Conservation (phyloP, 805 yeast species). For the Dipodascus albidus region DNA sequence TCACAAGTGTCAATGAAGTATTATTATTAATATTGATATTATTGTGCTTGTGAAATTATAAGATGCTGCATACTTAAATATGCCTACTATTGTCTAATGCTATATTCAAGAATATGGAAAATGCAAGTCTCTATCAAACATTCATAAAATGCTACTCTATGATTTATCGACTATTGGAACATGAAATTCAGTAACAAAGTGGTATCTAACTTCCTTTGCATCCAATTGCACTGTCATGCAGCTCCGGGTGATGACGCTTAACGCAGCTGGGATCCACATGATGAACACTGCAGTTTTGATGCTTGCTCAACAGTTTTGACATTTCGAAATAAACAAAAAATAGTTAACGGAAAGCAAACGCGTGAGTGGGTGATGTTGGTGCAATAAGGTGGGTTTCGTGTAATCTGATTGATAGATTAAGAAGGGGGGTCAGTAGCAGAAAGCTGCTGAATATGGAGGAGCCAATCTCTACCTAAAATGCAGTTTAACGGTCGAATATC, state of each 20-base stretch:
- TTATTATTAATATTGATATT: not conserved
- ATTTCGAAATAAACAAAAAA: not conserved
- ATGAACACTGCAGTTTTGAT: not conserved
- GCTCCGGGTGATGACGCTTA: not conserved
- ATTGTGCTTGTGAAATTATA: not conserved
- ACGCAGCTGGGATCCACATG: not conserved
- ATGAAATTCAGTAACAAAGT: not conserved
- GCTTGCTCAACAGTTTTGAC: too few relatives aligned
- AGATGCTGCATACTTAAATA: not conserved
- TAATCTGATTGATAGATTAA: not conserved
- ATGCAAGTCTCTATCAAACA: not conserved
- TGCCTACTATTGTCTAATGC: not conserved
- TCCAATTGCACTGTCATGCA: not conserved
- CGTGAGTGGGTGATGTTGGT: too few relatives aligned
- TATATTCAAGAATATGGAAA: not conserved
- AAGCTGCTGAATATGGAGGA: not conserved
- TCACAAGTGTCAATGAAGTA: too few relatives aligned
- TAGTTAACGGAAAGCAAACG: not conserved
- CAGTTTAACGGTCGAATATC: slow-evolving; percentile 11
- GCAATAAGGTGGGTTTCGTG: too few relatives aligned
- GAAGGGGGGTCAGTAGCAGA: not conserved
- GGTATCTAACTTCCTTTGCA: not conserved
- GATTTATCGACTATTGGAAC: not conserved
- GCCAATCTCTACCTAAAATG: slow-evolving; percentile 9
- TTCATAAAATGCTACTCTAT: not conserved